Evolutionary conservation across 129 eudicot species (phyloP).

Genomic region (Pulicaria dysenterica): DNA sequence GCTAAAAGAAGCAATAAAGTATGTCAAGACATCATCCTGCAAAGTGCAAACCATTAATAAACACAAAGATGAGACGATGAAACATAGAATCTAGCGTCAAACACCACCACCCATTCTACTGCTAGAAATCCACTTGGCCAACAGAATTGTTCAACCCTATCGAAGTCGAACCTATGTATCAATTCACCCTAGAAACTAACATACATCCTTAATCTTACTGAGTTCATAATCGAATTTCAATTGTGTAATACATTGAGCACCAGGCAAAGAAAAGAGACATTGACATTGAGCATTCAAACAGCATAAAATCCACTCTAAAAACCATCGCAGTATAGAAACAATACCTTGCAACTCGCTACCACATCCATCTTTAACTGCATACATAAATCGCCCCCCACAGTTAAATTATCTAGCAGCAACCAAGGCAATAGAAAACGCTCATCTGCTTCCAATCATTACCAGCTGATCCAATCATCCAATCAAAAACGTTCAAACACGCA

Average conservation of each 20-base stretch:
- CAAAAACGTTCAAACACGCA: slow-evolving; percentile 26
- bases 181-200: slow-evolving; percentile 28
- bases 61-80: background rate
- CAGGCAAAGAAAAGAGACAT: slow-evolving; percentile 11
- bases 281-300: slow-evolving; percentile 10
- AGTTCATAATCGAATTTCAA: background rate
- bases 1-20: slow-evolving; percentile 2
- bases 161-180: slow-evolving; percentile 1
- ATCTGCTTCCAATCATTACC: slow-evolving; percentile 26
- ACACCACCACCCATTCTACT: background rate
- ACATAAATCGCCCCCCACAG: slow-evolving; percentile 22
- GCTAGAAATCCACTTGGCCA: background rate
- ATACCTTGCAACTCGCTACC: slow-evolving; percentile 81
- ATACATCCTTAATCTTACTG: background rate
- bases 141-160: background rate
- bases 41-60: background rate
- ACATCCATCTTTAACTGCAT: slow-evolving; percentile 61
- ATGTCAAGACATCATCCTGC: background rate
- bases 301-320: slow-evolving; percentile 13
- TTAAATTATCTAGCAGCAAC: slow-evolving; percentile 34
- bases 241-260: background rate
- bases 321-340: slow-evolving; percentile 13
- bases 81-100: background rate
- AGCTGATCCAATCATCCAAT: slow-evolving; percentile 30
- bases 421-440: slow-evolving; percentile 24